Evolutionary conservation across 2,329 filamentous ascomycete genomes (phyloP).

Genomic region (Ophiostoma ips): DNA sequence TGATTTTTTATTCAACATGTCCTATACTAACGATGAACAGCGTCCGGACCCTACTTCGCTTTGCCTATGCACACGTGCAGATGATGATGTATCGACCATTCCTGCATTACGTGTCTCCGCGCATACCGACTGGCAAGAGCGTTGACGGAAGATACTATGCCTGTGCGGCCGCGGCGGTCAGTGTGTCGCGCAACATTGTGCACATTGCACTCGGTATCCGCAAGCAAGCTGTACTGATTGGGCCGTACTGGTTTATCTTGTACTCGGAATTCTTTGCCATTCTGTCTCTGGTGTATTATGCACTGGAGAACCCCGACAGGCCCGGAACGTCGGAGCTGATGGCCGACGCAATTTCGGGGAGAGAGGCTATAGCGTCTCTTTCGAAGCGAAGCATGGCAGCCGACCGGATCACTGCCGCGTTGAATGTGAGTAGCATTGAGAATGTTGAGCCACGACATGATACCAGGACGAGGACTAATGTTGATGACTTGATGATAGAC

Average conservation of each 20-base stretch:
- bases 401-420: slow-evolving; percentile 64
- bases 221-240: slow-evolving; percentile 38
- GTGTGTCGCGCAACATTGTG: slow-evolving; percentile 57
- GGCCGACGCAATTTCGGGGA: slow-evolving; percentile 71
- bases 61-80: slow-evolving; percentile 73
- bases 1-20: not conserved
- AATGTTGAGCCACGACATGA: too few relatives aligned
- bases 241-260: slow-evolving; percentile 76
- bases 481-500: slow-evolving; percentile 35
- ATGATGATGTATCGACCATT: slow-evolving; percentile 75
- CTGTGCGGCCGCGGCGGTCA: slow-evolving; percentile 49
- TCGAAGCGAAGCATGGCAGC: slow-evolving; percentile 79
- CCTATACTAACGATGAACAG: not conserved
- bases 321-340: slow-evolving; percentile 64
- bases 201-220: slow-evolving; percentile 54
- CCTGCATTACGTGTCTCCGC: slow-evolving; percentile 65
- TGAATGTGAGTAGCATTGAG: slow-evolving; percentile 45
- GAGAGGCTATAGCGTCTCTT: slow-evolving; percentile 65
- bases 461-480: too few relatives aligned
- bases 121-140: slow-evolving; percentile 37
- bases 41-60: slow-evolving; percentile 60
- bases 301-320: slow-evolving; percentile 66
- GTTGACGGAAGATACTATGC: slow-evolving; percentile 69
- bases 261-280: slow-evolving; percentile 76
- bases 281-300: slow-evolving; percentile 65